phyloP scores from a whole-genome alignment of 2,329 filamentous ascomycete species.

The Niveomyces coronatus region DNA sequence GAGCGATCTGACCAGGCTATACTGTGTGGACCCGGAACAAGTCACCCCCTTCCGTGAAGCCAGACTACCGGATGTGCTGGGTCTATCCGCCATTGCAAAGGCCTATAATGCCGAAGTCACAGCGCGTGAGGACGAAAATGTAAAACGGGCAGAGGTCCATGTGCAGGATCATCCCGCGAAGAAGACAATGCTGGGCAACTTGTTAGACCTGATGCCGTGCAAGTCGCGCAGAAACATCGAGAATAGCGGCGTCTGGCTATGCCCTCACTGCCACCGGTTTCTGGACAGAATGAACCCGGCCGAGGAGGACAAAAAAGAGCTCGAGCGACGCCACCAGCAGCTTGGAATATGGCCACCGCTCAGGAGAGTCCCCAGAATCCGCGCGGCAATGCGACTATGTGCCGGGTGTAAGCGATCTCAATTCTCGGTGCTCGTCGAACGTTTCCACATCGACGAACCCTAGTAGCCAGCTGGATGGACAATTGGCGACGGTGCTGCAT shows the following conservation, averaged over 20 bases:
- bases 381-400: slow-evolving; percentile 11
- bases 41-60: not conserved
- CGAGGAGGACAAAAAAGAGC: not conserved
- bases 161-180: too few species aligned
- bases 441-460: not conserved
- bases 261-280: slow-evolving; percentile 11
- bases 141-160: not conserved
- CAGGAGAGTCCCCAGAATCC: slow-evolving; percentile 3
- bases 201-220: not conserved
- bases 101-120: not conserved
- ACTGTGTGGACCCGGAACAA: not conserved
- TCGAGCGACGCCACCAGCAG: not conserved
- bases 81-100: not conserved
- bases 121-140: not conserved
- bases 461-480: not conserved
- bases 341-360: slow-evolving; percentile 12
- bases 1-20: not conserved
- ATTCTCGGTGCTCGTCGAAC: slow-evolving; percentile 11
- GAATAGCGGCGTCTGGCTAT: slow-evolving; percentile 14
- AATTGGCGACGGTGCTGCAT: too few species aligned
- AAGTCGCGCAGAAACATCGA: not conserved
- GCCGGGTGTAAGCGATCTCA: slow-evolving; percentile 7
- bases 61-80: not conserved
- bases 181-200: not conserved
- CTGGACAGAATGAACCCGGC: slow-evolving; percentile 5